Evolutionary conservation across 768 basidiomycete genomes (phyloP), one percentile per base, ranked within the genome.

Genomic region (Agaricus sinodeliciosus): DNA sequence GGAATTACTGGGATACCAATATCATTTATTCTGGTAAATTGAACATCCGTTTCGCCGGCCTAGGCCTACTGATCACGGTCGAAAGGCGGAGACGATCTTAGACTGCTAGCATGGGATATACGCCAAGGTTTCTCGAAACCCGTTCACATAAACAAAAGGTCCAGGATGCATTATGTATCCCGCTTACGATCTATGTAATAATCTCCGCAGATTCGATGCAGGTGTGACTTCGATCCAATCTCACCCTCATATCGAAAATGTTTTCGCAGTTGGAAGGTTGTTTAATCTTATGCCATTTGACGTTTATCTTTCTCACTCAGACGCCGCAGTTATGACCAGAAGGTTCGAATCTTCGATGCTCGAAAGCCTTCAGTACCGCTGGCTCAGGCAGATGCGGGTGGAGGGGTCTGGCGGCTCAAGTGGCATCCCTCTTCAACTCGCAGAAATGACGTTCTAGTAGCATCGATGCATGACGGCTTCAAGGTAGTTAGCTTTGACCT

Each of bases 381-480:
- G 11, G 63, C 69, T 0, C 69, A 76, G 45, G 79, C 78, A 22
- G 77, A 86, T 52, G 83, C 91, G 2, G 92, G 91, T 9, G 96
- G 96, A 11, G 96, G 96, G 2, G 89, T 83, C 9, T 99, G 96
- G 96, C 80, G 96, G 15, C 84, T 92, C 54, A 94, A 95, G 66
- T 99, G 94, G 92, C 93, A 98, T 67, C 93, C 94, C 6, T 79
- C 78, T 4, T 57, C 74, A 2, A 59, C 62, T n/a, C 78, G 93
- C 42, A 78, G 76, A 57, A 61, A 77, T 35, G 89, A 94, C 61
- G 74, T 98, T 1, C 78, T 97, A 16, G 82, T 93, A n/a, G 96
- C 94, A 0, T 93, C 90, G 63, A 99, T 98, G 96, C 94, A 95
- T 63, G 93, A 93, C 57, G 94, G 95, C 9, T 94, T 92, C 77